Percentiles rank a stretch among this genome's conserved stretches.
These are phyloP conservation scores for Rhizomucor miehei DNA, from an alignment of 371 early-diverging fungal genomes.

Conservation along the genomic window DNA sequence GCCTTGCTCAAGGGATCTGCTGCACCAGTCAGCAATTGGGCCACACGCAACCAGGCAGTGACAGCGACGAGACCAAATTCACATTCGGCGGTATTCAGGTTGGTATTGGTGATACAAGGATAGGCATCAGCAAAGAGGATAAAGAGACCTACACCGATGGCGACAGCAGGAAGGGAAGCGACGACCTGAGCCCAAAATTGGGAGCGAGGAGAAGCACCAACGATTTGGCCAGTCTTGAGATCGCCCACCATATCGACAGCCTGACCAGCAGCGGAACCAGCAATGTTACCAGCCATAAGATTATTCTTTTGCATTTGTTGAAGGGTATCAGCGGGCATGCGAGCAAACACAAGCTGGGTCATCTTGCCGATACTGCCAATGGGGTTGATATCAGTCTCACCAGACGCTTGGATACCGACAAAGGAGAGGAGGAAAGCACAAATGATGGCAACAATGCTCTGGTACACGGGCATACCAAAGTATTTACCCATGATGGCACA, in stretches of 20 bases:
- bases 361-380: constrained; percentile 61
- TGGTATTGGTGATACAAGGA: constrained; percentile 47
- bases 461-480: constrained; percentile 58
- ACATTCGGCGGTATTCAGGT: constrained; percentile 30
- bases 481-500: constrained; percentile 57
- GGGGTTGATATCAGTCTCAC: constrained; percentile 71
- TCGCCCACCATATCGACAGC: constrained; percentile 67
- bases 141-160: constrained; percentile 55
- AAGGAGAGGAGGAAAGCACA: constrained; percentile 69
- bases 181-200: constrained; percentile 63
- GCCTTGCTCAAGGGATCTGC: constrained; percentile 40
- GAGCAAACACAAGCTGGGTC: constrained; percentile 58
- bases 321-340: constrained; percentile 44
- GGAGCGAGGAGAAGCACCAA: constrained; percentile 60
- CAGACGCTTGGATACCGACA: constrained; percentile 67
- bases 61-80: constrained; percentile 60
- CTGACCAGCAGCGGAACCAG: constrained; percentile 59
- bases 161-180: constrained; percentile 60
- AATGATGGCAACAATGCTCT: constrained; percentile 56
- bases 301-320: constrained; percentile 49
- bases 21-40: constrained; percentile 53
- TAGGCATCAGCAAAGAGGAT: constrained; percentile 62
- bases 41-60: constrained; percentile 64
- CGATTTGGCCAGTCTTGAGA: constrained; percentile 62
- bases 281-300: constrained; percentile 61